Evolutionary conservation across 2,329 filamentous ascomycete species (phyloP).

Genomic region (Xylaria sp.): DNA sequence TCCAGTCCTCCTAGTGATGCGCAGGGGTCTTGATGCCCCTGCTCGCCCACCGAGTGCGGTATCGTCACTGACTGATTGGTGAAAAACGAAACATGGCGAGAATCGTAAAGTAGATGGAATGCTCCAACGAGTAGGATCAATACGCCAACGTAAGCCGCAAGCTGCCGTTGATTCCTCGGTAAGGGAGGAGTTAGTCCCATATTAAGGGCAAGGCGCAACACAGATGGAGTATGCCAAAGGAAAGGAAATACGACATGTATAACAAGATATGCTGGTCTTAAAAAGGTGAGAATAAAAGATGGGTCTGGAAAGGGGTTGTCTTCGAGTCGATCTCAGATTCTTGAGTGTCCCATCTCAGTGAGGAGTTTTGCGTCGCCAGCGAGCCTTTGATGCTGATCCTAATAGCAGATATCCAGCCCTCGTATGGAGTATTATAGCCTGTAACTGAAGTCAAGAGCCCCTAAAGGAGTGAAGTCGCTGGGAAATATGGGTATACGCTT

Average conservation of each 20-base stretch:
- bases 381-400: slow-evolving; percentile 23
- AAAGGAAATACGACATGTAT: background rate
- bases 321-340: slow-evolving; percentile 16
- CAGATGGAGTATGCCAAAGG: slow-evolving; percentile 7
- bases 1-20: slow-evolving; percentile 27
- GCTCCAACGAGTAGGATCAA: slow-evolving; percentile 11
- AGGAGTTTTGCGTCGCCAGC: slow-evolving; percentile 7
- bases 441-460: slow-evolving; percentile 3
- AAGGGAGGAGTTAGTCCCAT: slow-evolving; percentile 15
- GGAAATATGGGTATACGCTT: background rate
- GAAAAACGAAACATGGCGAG: slow-evolving; percentile 1
- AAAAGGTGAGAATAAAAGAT: slow-evolving; percentile 6
- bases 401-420: slow-evolving; percentile 18
- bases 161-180: slow-evolving; percentile 18
- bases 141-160: slow-evolving; percentile 18
- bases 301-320: background rate
- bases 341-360: slow-evolving; percentile 5
- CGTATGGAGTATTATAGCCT: background rate
- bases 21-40: slow-evolving; percentile 12
- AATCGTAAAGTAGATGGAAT: slow-evolving; percentile 9
- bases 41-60: slow-evolving; percentile 2
- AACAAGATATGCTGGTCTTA: background rate
- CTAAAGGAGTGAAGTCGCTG: slow-evolving; percentile 1
- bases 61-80: background rate
- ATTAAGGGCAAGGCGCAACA: background rate